These are phyloP conservation scores for Lasiodiplodia sp. DNA, from an alignment of 2,329 filamentous ascomycete genomes.

Conservation along the genomic window DNA sequence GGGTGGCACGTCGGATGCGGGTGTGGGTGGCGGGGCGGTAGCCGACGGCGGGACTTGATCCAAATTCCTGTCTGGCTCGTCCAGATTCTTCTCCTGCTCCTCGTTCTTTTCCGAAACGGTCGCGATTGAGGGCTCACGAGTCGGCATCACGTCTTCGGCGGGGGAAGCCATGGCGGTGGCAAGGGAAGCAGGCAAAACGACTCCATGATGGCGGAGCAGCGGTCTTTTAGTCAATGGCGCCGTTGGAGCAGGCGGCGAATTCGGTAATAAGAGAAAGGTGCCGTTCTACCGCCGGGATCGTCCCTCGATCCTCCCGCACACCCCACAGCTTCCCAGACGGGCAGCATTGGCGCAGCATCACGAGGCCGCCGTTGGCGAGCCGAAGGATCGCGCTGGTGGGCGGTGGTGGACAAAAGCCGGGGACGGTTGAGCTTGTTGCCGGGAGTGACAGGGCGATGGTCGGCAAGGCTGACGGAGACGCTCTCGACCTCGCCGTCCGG, in stretches of 20 bases:
- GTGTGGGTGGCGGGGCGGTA: background rate
- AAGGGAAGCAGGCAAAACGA: background rate
- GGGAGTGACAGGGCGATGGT: background rate
- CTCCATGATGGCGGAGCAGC: slow-evolving; percentile 8
- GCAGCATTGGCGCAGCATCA: slow-evolving; percentile 5
- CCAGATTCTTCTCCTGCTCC: slow-evolving; percentile 13
- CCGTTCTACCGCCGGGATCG: slow-evolving; percentile 20
- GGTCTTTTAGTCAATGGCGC: slow-evolving; percentile 22
- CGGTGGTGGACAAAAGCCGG: background rate
- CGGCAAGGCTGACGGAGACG: background rate
- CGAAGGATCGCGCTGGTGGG: background rate
- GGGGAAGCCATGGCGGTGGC: slow-evolving; percentile 1
- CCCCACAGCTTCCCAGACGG: slow-evolving; percentile 17
- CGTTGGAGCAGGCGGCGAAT: background rate
- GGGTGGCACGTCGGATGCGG: slow-evolving; percentile 48
- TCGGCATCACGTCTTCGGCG: background rate
- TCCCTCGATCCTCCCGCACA: slow-evolving; percentile 12
- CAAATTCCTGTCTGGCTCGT: slow-evolving; percentile 13
- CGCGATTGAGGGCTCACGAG: slow-evolving; percentile 5
- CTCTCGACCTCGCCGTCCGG: background rate
- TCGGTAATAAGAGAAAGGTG: slow-evolving; percentile 15
- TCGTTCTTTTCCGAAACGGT: slow-evolving; percentile 10
- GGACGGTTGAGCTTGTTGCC: background rate
- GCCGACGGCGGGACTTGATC: background rate
- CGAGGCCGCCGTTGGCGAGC: background rate